Evolutionary conservation across 257 asterid species (phyloP).

Genomic region (Perilla frutescens): DNA sequence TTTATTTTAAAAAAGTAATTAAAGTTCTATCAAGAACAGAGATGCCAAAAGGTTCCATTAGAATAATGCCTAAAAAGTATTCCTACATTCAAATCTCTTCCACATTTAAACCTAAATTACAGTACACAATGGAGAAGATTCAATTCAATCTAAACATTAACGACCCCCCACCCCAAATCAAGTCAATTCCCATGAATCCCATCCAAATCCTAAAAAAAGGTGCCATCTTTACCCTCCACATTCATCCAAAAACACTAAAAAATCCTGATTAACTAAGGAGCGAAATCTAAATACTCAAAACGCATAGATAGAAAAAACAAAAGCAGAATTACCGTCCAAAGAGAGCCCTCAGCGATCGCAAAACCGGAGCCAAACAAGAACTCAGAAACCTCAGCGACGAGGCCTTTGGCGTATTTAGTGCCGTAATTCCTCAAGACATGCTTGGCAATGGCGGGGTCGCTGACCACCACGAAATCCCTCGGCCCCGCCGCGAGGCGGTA

Average conservation of each 20-base stretch:
- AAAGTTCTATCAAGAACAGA: no score
- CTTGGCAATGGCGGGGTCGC: constrained; percentile 92
- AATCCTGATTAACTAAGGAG: no score
- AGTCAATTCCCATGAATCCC: background rate
- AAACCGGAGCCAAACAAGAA: constrained; percentile 97
- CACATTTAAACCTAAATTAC: background rate
- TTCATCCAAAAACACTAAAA: constrained; percentile 11
- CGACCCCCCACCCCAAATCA: background rate
- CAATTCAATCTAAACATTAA: constrained; percentile 8
- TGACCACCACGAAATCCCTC: constrained; percentile 76
- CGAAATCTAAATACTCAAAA: background rate
- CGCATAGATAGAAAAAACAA: background rate
- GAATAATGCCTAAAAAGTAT: background rate
- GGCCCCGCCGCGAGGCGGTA: constrained; percentile 94
- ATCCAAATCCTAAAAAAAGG: background rate
- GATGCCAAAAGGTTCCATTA: no score
- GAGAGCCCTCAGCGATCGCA: constrained; percentile 97
- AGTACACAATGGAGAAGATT: background rate
- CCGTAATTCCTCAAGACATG: constrained; percentile 87
- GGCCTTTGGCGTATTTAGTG: constrained; percentile 81
- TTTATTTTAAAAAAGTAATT: background rate
- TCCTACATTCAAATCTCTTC: background rate
- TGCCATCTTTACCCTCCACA: background rate
- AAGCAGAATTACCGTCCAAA: constrained; percentile 73
- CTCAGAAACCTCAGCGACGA: constrained; percentile 89